phyloP scores from a whole-genome alignment of 23 red algal species.

The Gracilaria vermiculophylla region DNA sequence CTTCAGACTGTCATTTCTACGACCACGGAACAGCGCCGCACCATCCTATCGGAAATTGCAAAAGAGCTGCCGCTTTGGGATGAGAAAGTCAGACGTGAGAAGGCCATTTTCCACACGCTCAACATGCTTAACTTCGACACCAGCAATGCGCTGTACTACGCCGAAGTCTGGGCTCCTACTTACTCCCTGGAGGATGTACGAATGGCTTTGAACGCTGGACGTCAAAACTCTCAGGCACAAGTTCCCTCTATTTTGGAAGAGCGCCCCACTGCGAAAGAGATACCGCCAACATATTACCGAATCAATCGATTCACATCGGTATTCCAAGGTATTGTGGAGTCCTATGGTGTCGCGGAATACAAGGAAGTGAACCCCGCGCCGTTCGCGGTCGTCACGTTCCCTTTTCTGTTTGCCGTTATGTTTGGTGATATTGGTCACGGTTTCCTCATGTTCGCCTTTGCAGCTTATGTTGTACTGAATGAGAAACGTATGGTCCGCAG shows the following conservation, averaged over 20 bases:
- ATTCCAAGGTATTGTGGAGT: constrained; percentile 93
- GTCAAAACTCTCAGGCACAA: constrained; percentile 70
- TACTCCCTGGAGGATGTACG: constrained; percentile 49
- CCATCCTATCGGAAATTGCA: constrained; percentile 70
- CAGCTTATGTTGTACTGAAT: constrained; percentile 65
- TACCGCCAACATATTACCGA: constrained; percentile 83
- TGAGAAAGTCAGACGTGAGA: constrained; percentile 78
- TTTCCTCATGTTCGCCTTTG: constrained; percentile 86
- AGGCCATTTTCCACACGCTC: constrained; percentile 91
- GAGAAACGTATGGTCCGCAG: constrained; percentile 74
- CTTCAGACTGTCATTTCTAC: constrained; percentile 79
- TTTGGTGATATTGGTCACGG: constrained; percentile 99
- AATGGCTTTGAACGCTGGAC: constrained; percentile 64
- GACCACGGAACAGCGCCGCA: constrained; percentile 55
- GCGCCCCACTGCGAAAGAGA: constrained; percentile 44
- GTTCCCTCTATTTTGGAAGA: constrained; percentile 85
- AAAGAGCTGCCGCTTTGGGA: constrained; percentile 71
- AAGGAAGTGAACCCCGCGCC: constrained; percentile 95
- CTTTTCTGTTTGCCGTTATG: constrained; percentile 98
- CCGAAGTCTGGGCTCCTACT: constrained; percentile 85
- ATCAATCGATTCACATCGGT: constrained; percentile 93
- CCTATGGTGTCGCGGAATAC: constrained; percentile 90
- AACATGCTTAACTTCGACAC: constrained; percentile 97
- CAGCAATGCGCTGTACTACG: constrained; percentile 80
- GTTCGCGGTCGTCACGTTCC: constrained; percentile 89